A percentile compares a stretch with the other conserved stretches of the same genome.
Conservation (phyloP, 1,284 basidiomycete species). For the Fomitopsis betulina region DNA sequence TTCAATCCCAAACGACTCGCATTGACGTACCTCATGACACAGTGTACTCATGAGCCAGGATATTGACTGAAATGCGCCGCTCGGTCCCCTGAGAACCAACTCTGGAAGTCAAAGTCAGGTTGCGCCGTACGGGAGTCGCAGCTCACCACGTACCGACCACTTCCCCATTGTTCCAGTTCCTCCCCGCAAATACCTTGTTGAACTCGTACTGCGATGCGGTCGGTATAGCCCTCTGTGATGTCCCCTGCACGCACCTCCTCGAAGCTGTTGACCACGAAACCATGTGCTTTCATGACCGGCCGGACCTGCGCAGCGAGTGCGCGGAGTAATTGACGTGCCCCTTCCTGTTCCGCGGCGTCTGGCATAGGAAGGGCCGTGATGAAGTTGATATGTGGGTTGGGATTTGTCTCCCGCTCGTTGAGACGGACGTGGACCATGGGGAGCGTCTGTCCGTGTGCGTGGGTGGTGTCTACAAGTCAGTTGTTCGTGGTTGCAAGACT, state of each 20-base stretch:
- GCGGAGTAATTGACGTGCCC: slow-evolving; percentile 62
- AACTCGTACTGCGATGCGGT: slow-evolving; percentile 53
- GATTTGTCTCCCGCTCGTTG: slow-evolving; percentile 66
- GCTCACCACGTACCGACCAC: slow-evolving; percentile 50
- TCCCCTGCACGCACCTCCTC: slow-evolving; percentile 56
- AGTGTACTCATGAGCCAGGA: slow-evolving; percentile 72
- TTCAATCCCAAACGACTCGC: not conserved
- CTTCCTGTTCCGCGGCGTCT: slow-evolving; percentile 42
- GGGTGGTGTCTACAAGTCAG: too few species aligned
- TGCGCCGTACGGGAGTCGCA: not conserved
- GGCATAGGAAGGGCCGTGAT: slow-evolving; percentile 52
- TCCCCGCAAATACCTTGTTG: slow-evolving; percentile 71
- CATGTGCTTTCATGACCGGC: slow-evolving; percentile 76
- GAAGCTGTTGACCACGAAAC: slow-evolving; percentile 69
- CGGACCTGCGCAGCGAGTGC: slow-evolving; percentile 77
- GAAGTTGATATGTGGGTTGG: slow-evolving; percentile 74
- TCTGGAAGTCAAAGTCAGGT: slow-evolving; percentile 35
- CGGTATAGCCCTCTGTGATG: not conserved
- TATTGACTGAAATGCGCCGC: slow-evolving; percentile 55
- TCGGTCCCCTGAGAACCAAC: slow-evolving; percentile 59
- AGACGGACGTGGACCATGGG: slow-evolving; percentile 72
- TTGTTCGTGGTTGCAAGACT: too few species aligned
- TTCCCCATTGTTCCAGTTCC: slow-evolving; percentile 80
- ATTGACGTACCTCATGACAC: slow-evolving; percentile 68
- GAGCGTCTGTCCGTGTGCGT: too few species aligned